A percentile compares a stretch with the other conserved stretches of the same genome.
Evolutionary conservation across 2,329 filamentous ascomycete species (phyloP).

Genomic region (Talaromyces sp.): DNA sequence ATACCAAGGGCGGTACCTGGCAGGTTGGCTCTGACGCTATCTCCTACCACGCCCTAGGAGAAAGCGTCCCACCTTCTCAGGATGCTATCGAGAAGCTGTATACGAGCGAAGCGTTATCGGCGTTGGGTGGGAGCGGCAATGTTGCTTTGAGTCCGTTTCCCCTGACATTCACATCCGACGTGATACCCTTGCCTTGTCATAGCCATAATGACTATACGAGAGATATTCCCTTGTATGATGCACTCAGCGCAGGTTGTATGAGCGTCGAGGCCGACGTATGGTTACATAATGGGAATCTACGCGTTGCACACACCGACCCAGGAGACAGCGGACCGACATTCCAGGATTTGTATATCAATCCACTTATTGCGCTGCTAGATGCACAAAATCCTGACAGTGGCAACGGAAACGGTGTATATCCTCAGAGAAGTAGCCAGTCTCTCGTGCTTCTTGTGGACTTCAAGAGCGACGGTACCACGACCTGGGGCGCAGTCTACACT

Average conservation of each 20-base stretch:
- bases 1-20: not conserved
- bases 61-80: not conserved
- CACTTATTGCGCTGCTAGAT: constrained; percentile 58
- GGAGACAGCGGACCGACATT: constrained; percentile 42
- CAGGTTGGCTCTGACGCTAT: not conserved
- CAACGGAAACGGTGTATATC: constrained; percentile 20
- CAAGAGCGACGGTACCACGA: constrained; percentile 53
- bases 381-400: constrained; percentile 43
- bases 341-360: constrained; percentile 60
- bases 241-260: constrained; percentile 40
- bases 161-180: not conserved
- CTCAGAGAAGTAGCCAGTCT: constrained; percentile 39
- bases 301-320: constrained; percentile 59
- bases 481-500: constrained; percentile 37
- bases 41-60: not conserved
- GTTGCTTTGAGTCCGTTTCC: not conserved
- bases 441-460: constrained; percentile 66
- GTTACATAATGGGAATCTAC: constrained; percentile 50
- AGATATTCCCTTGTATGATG: constrained; percentile 37
- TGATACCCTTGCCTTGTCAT: constrained; percentile 26
- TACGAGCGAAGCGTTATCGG: not conserved
- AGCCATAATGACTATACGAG: constrained; percentile 47
- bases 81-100: not conserved
- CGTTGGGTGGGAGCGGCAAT: not conserved
- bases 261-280: constrained; percentile 49